Conservation (phyloP, 139 green algal genomes). For the Chlamydomonas incerta region DNA sequence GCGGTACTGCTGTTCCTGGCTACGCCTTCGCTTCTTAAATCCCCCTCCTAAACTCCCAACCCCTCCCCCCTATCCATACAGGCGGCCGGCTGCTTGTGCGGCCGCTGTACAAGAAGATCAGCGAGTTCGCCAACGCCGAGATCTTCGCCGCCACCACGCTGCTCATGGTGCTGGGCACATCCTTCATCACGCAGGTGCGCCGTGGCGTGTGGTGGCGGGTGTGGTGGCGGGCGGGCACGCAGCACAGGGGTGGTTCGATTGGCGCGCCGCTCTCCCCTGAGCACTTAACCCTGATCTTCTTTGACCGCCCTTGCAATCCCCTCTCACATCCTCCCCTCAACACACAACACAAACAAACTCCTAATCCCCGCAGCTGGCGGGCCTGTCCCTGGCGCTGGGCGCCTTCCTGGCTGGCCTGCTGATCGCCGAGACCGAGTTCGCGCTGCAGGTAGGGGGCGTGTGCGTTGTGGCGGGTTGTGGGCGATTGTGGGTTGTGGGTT, state of each 20-base stretch:
- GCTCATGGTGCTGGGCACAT: slow-evolving; percentile 74
- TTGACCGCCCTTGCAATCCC: too few species aligned
- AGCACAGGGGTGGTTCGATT: too few species aligned
- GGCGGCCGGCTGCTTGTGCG: slow-evolving; percentile 72
- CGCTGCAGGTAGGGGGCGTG: slow-evolving; percentile 78
- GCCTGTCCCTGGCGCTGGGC: slow-evolving; percentile 95
- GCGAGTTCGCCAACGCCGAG: slow-evolving; percentile 90
- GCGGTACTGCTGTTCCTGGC: too few species aligned
- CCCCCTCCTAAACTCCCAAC: too few species aligned
- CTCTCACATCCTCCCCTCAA: too few species aligned
- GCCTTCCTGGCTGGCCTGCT: slow-evolving; percentile 98
- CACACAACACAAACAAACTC: too few species aligned
- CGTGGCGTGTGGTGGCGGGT: too few species aligned
- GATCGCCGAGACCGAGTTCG: slow-evolving; percentile 98
- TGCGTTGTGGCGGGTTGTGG: background rate
- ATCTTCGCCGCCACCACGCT: slow-evolving; percentile 95
- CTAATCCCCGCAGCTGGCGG: slow-evolving; percentile 64
- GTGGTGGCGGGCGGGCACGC: too few species aligned
- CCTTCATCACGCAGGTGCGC: slow-evolving; percentile 56
- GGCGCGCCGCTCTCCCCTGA: too few species aligned
- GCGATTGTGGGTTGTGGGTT: slow-evolving; percentile 89
- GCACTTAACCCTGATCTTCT: too few species aligned
- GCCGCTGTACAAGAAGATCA: slow-evolving; percentile 87
- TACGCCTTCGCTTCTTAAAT: too few species aligned
- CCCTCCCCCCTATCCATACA: too few species aligned